phyloP scores from a whole-genome alignment of 352 stramenopile genomes.

The Phytophthora pini region DNA sequence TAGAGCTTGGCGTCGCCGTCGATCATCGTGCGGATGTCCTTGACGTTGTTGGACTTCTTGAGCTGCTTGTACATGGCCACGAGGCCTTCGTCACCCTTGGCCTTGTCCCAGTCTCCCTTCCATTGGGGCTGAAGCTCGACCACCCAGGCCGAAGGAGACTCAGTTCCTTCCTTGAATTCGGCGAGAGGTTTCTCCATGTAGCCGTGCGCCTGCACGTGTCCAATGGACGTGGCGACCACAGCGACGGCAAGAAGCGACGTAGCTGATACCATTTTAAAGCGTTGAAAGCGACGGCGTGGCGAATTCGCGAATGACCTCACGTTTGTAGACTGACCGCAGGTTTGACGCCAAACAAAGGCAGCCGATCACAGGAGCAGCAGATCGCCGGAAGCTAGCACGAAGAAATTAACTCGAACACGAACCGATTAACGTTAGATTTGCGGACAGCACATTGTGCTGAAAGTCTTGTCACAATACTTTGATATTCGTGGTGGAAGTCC shows the following conservation, averaged over 20 bases:
- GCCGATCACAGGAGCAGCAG: constrained; percentile 13
- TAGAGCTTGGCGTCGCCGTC: constrained; percentile 36
- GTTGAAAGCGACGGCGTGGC: not conserved
- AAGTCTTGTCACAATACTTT: not conserved
- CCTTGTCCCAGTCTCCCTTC: constrained; percentile 31
- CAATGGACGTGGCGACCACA: constrained; percentile 9
- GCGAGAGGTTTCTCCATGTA: constrained; percentile 35
- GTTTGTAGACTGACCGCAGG: not conserved
- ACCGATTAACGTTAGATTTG: constrained; percentile 21
- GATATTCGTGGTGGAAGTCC: constrained; percentile 11
- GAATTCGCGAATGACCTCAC: constrained; percentile 21
- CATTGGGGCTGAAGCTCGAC: constrained; percentile 27
- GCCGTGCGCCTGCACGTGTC: constrained; percentile 20
- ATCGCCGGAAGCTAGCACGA: constrained; percentile 20
- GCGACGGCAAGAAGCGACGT: constrained; percentile 9
- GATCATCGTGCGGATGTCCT: constrained; percentile 36
- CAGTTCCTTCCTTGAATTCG: constrained; percentile 24
- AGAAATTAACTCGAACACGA: not conserved
- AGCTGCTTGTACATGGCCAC: constrained; percentile 35
- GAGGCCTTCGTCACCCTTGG: constrained; percentile 18
- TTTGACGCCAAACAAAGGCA: not conserved
- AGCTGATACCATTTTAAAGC: constrained; percentile 18
- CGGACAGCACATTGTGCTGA: constrained; percentile 2
- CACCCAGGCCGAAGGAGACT: constrained; percentile 25
- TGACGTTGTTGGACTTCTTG: constrained; percentile 26